These are phyloP conservation scores for Thelonectria blattea DNA, from an alignment of 2,329 filamentous ascomycete genomes.

Conservation along the genomic window DNA sequence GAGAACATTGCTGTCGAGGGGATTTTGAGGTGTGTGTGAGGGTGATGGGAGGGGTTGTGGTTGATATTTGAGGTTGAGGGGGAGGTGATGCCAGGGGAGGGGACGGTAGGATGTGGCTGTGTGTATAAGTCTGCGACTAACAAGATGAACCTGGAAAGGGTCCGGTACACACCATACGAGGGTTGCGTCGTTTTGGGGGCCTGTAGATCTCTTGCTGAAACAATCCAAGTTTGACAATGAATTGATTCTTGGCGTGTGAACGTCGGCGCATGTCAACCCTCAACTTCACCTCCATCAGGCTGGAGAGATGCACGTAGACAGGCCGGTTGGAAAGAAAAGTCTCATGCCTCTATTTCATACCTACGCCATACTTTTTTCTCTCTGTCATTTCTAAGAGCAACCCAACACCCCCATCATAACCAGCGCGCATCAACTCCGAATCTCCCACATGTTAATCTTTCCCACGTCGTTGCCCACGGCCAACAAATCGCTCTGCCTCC, in stretches of 20 bases:
- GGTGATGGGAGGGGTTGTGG: neutral
- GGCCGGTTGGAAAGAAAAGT: slow-evolving; percentile 10
- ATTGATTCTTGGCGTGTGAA: too few relatives aligned
- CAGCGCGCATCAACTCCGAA: slow-evolving; percentile 60
- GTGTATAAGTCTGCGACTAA: neutral
- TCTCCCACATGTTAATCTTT: slow-evolving; percentile 90
- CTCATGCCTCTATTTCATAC: slow-evolving; percentile 6
- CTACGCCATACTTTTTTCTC: slow-evolving; percentile 29
- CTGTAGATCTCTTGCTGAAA: neutral
- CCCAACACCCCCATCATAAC: neutral
- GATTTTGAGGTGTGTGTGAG: neutral
- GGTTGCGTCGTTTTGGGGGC: neutral
- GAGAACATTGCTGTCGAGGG: neutral
- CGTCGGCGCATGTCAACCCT: too few relatives aligned
- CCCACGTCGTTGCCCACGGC: slow-evolving; percentile 89
- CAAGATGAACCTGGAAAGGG: neutral
- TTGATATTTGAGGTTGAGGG: neutral
- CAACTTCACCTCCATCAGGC: neutral
- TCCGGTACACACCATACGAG: neutral
- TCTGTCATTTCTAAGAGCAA: slow-evolving; percentile 19
- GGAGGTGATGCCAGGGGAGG: too few relatives aligned
- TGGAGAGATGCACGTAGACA: neutral
- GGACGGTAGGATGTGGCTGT: neutral
- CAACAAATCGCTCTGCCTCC: slow-evolving; percentile 69
- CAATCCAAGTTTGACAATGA: neutral